A percentile compares a stretch with the other conserved stretches of the same genome.
phyloP scores from a whole-genome alignment of 2,329 filamentous ascomycete species.

The Fusarium hostae region DNA sequence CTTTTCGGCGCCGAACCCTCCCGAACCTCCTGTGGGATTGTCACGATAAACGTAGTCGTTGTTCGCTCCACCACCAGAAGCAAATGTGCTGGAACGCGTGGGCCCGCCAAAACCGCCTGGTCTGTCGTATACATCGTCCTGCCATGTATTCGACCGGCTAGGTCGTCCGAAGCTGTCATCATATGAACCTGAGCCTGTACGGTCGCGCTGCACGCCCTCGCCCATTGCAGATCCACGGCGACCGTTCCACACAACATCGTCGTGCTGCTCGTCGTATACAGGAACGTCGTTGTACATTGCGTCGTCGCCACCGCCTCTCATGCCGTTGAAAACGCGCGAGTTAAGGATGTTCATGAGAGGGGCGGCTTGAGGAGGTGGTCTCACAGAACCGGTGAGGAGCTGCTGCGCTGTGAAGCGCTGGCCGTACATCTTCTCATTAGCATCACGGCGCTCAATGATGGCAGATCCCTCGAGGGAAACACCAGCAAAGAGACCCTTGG shows the following conservation, averaged over 20 bases:
- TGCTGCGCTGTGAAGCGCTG: conserved; percentile 82
- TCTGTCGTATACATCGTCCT: conserved; percentile 79
- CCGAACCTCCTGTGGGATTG: conserved; percentile 45
- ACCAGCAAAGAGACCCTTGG: conserved; percentile 95
- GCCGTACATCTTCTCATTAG: conserved; percentile 96
- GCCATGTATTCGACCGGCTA: conserved; percentile 75
- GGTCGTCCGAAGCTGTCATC: conserved; percentile 66
- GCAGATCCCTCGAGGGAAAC: conserved; percentile 94
- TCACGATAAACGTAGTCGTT: conserved; percentile 68
- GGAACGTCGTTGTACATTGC: conserved; percentile 94
- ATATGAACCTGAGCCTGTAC: conserved; percentile 52
- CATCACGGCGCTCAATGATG: conserved; percentile 93
- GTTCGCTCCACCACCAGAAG: conserved; percentile 54
- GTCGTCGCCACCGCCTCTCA: conserved; percentile 63
- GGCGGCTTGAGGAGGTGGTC: conserved; percentile 82
- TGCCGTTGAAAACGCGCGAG: conserved; percentile 83
- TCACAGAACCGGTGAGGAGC: conserved; percentile 81
- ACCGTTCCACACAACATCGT: conserved; percentile 87
- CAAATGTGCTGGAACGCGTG: conserved; percentile 64
- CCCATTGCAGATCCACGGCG: conserved; percentile 76
- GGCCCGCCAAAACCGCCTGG: conserved; percentile 53
- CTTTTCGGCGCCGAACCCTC: conserved; percentile 47
- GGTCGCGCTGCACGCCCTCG: conserved; percentile 63
- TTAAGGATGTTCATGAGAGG: conserved; percentile 88
- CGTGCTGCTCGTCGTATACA: conserved; percentile 84